Conservation (phyloP, 2,329 filamentous ascomycete genomes). For the Hypoxylon sp. region DNA sequence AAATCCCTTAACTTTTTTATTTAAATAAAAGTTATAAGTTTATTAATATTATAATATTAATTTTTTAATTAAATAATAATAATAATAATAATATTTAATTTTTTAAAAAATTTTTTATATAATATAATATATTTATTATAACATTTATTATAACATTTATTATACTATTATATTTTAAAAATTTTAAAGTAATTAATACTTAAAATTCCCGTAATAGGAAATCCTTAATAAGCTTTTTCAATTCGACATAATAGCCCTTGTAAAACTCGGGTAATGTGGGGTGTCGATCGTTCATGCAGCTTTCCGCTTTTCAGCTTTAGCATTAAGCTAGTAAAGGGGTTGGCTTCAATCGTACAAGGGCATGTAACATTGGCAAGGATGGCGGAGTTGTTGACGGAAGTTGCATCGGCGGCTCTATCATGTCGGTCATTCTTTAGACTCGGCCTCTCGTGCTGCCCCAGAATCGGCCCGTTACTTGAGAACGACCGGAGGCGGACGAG, state of each 20-base stretch:
- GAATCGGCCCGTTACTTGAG: constrained; percentile 36
- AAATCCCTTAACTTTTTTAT: not conserved
- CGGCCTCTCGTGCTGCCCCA: constrained; percentile 26
- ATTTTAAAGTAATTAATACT: too few relatives aligned
- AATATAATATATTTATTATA: too few relatives aligned
- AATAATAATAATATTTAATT: too few relatives aligned
- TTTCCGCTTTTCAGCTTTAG: not conserved
- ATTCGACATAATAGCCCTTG: too few relatives aligned
- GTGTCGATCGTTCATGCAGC: constrained; percentile 4
- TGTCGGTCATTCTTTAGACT: constrained; percentile 27
- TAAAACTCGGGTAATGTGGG: not conserved
- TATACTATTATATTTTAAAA: too few relatives aligned
- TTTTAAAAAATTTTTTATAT: too few relatives aligned
- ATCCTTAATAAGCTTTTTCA: too few relatives aligned
- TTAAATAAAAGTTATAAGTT: not conserved
- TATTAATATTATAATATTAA: not conserved
- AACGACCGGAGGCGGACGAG: constrained; percentile 26
- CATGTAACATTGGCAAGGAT: constrained; percentile 21
- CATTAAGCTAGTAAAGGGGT: not conserved
- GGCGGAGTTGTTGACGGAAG: constrained; percentile 35
- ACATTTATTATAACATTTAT: too few relatives aligned
- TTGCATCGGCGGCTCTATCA: constrained; percentile 29
- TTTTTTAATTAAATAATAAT: not conserved
- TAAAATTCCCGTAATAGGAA: too few relatives aligned
- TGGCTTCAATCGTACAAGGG: constrained; percentile 2